Conservation (phyloP, 2,329 filamentous ascomycete species). For the Claviceps quebecensis region DNA sequence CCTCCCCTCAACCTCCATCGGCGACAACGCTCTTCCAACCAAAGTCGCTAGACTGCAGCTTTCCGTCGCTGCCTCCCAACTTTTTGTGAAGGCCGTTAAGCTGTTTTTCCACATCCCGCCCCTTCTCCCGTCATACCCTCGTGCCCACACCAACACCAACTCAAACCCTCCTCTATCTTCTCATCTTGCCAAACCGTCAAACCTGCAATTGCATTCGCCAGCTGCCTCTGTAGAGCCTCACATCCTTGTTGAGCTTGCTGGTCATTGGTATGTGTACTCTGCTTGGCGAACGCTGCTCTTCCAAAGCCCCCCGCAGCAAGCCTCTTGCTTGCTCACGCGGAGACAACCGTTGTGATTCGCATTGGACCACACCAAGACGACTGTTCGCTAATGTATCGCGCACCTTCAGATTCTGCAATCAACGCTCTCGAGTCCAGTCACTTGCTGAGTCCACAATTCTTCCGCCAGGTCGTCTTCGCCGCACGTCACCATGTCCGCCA, state of each 20-base stretch:
- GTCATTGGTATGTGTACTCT: slow-evolving; percentile 6
- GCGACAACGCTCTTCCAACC: not conserved
- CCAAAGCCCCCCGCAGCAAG: not conserved
- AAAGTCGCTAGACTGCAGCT: not conserved
- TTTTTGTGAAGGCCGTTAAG: slow-evolving; percentile 4
- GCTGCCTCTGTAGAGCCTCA: not conserved
- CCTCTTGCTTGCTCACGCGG: not conserved
- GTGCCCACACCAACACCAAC: slow-evolving; percentile 1
- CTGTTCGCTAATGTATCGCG: slow-evolving; percentile 1
- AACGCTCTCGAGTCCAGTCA: not conserved
- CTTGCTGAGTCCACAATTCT: not conserved
- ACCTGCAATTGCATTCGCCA: slow-evolving; percentile 4
- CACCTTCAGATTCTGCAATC: not conserved
- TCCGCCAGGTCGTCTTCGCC: slow-evolving; percentile 11
- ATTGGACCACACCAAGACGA: not conserved
- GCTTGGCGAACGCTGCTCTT: not conserved
- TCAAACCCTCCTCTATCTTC: not conserved
- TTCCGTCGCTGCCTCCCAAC: not conserved
- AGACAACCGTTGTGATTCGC: not conserved
- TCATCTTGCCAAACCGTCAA: not conserved
- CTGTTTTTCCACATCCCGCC: slow-evolving; percentile 1
- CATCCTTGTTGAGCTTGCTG: slow-evolving; percentile 6
- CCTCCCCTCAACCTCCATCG: not conserved
- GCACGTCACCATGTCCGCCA: slow-evolving; percentile 42
- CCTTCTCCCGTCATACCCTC: not conserved